These are phyloP conservation scores for Didymella pomorum DNA, from an alignment of 2,329 filamentous ascomycete species.

Conservation along the genomic window DNA sequence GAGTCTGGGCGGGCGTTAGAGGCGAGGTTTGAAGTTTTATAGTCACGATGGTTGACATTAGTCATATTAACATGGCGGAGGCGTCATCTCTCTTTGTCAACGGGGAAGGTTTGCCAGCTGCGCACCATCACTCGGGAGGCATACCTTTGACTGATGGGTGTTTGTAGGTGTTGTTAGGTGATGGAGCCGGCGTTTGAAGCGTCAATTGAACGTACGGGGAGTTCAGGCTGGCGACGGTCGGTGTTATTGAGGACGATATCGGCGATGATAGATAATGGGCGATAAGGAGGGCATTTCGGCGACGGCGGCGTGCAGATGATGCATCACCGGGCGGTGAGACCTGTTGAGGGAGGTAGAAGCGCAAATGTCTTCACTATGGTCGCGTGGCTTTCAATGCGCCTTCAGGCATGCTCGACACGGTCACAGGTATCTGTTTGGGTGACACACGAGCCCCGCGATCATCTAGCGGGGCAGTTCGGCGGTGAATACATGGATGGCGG, in stretches of 20 bases:
- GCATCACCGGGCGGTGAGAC: conserved; percentile 19
- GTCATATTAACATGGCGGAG: conserved; percentile 17
- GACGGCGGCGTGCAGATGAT: conserved; percentile 10
- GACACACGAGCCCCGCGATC: conserved; percentile 29
- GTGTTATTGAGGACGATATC: conserved; percentile 35
- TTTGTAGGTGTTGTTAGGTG: conserved; percentile 1
- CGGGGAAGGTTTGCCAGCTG: conserved; percentile 21
- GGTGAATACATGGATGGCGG: conserved; percentile 22
- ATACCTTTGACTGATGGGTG: conserved; percentile 11
- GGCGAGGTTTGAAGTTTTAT: conserved; percentile 33
- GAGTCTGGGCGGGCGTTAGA: conserved; percentile 16
- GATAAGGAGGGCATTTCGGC: conserved; percentile 39
- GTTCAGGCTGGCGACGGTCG: conserved; percentile 16
- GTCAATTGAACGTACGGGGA: conserved; percentile 26
- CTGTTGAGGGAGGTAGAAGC: too few species aligned
- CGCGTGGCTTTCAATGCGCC: conserved; percentile 4
- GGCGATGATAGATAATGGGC: conserved; percentile 37
- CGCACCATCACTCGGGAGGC: conserved; percentile 1
- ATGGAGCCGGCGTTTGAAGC: conserved; percentile 10
- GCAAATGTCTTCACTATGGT: neutral
- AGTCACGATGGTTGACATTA: conserved; percentile 25
- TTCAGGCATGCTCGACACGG: neutral
- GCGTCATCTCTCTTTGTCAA: conserved; percentile 22
- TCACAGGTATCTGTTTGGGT: conserved; percentile 2
- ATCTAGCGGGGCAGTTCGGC: conserved; percentile 20